Evolutionary conservation across 164 flowering plant genomes (phyloP).

Genomic region (Chimonanthus salicifolius): DNA sequence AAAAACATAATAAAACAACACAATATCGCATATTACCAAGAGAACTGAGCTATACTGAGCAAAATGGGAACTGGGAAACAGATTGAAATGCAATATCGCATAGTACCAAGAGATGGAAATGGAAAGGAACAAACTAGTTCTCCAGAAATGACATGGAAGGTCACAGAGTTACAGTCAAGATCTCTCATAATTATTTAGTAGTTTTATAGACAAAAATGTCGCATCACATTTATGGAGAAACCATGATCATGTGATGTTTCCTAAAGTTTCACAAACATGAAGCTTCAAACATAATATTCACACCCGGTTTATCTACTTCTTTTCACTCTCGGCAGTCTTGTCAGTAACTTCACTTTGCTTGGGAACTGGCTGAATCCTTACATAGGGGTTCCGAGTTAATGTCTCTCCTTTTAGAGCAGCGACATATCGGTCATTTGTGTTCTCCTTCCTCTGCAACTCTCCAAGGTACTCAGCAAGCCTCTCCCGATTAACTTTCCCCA

Average conservation of each 20-base stretch:
- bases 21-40: too few species aligned
- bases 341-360: conserved; percentile 19
- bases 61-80: too few species aligned
- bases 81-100: too few species aligned
- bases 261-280: neutral
- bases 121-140: too few species aligned
- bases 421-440: conserved; percentile 87
- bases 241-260: neutral
- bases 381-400: conserved; percentile 79
- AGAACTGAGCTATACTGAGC: too few species aligned
- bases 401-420: conserved; percentile 93
- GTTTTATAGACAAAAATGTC: too few species aligned
- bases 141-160: too few species aligned
- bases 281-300: neutral
- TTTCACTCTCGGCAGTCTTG: conserved; percentile 3
- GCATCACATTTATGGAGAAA: too few species aligned
- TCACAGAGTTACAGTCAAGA: too few species aligned
- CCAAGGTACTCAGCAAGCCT: conserved; percentile 85
- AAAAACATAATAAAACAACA: too few species aligned
- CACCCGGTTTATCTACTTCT: conserved; percentile 4
- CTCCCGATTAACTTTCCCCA: conserved; percentile 81
- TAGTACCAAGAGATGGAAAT: too few species aligned
- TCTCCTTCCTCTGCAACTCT: conserved; percentile 77
- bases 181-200: too few species aligned
- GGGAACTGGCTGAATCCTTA: conserved; percentile 79